phyloP scores from a whole-genome alignment of 805 yeast genomes.

The Wickerhamomyces mucosus region DNA sequence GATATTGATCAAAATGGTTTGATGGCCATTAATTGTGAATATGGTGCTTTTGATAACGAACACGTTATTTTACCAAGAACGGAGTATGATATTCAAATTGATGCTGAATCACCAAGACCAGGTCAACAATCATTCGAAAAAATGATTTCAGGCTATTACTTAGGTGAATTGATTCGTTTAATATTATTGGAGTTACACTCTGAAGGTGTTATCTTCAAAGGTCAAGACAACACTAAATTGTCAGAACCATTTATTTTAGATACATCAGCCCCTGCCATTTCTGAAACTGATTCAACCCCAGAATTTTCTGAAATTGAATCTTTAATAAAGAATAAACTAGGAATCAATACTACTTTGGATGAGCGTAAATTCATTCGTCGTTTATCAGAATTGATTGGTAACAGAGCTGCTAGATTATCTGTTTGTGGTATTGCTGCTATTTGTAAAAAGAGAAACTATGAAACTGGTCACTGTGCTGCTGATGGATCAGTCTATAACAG shows the following conservation, averaged over 20 bases:
- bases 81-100: constrained; percentile 74
- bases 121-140: constrained; percentile 94
- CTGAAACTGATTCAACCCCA: constrained; percentile 85
- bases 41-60: constrained; percentile 95
- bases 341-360: constrained; percentile 54
- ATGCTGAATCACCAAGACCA: constrained; percentile 86
- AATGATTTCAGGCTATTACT: constrained; percentile 94
- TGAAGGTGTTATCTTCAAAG: constrained; percentile 56
- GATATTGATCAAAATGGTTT: constrained; percentile 58
- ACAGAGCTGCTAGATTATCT: constrained; percentile 85
- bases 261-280: constrained; percentile 76
- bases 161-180: constrained; percentile 86
- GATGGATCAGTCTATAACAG: constrained; percentile 94
- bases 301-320: constrained; percentile 68
- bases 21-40: constrained; percentile 97
- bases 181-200: constrained; percentile 62
- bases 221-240: constrained; percentile 59
- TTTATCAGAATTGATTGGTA: constrained; percentile 80
- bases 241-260: constrained; percentile 66
- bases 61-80: constrained; percentile 80
- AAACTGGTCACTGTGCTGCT: constrained; percentile 83
- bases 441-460: constrained; percentile 73
- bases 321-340: constrained; percentile 50
- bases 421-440: constrained; percentile 95
- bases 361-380: constrained; percentile 81